Conservation (phyloP, 2,329 filamentous ascomycete species). For the Waltergamsia citrina region DNA sequence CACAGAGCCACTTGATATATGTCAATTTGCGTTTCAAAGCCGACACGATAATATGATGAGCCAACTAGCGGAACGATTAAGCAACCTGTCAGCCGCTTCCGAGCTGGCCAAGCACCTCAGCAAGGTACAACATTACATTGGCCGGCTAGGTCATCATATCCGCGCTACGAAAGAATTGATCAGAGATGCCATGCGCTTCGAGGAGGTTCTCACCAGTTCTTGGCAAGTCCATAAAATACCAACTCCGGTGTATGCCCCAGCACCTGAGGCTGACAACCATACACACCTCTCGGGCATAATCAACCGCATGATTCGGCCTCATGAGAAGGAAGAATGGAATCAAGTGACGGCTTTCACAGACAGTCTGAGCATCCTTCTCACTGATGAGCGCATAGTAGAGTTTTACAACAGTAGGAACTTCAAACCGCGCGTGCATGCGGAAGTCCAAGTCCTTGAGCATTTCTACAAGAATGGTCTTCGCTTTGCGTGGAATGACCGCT, state of each 20-base stretch:
- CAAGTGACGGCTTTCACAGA: slow-evolving; percentile 9
- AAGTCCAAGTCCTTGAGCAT: slow-evolving; percentile 36
- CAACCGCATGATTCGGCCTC: slow-evolving; percentile 1
- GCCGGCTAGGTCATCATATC: slow-evolving; percentile 32
- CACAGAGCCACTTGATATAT: too few species aligned
- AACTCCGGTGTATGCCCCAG: slow-evolving; percentile 4
- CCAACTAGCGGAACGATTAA: neutral
- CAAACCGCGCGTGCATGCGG: slow-evolving; percentile 28
- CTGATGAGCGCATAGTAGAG: neutral
- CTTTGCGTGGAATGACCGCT: slow-evolving; percentile 30
- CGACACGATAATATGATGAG: neutral
- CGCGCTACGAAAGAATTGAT: slow-evolving; percentile 27
- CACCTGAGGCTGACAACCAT: slow-evolving; percentile 9
- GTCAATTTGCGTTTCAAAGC: neutral
- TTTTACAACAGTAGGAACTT: slow-evolving; percentile 15
- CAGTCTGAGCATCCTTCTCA: neutral
- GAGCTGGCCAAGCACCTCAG: neutral
- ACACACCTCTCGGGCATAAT: slow-evolving; percentile 4
- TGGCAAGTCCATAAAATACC: slow-evolving; percentile 15
- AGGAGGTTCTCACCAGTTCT: slow-evolving; percentile 17
- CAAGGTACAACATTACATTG: slow-evolving; percentile 28
- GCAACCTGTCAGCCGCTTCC: neutral
- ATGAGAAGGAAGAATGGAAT: neutral
- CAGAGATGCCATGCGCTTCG: slow-evolving; percentile 16
- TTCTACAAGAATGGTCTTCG: slow-evolving; percentile 21